Evolutionary conservation across 2,329 filamentous ascomycete species (phyloP), one percentile per base, ranked within the genome.

Genomic region (Apiospora sp.): DNA sequence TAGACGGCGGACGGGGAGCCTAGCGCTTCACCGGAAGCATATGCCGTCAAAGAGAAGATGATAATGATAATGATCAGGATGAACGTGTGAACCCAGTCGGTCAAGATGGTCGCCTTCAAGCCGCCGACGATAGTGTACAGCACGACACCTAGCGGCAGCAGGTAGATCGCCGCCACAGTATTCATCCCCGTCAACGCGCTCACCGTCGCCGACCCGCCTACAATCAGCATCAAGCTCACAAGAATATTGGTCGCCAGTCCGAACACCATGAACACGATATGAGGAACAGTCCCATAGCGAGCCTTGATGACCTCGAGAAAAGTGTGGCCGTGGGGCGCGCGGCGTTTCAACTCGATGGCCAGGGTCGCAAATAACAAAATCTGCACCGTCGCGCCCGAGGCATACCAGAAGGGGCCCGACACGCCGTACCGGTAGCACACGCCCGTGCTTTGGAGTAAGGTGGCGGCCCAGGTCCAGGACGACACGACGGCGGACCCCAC

Each of bases 381-480:
- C 80, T 97, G 94, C 7, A 96, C 93, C 0, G 92, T 95, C 14
- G 94, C 94, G n/a, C 92, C 89, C 1, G 86, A 88, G 0, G 89
- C 90, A 78, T 92, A 92, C 88, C 87, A 90, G 67, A 88, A 87
- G 13, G 85, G 84, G 19, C 90, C 91, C 0, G 88, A 87, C 51
- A 93, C 87, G 16, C 91, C 93, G 79, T 96, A 96, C 74, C 90
- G 87, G 82, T 97, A 97, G 74, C 93, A 94, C 24, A 97, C 93
- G n/a, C 91, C 90, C 0, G 93, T 92, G 1, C 90, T 93, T 79
- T 96, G 94, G 2, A 96, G 86, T 1, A 96, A 86, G 0, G 94
- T 96, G 30, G 94, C 94, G 0, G 94, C 94, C 94, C 94, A 97
- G 0, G 95, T 97, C 95, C 95, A 98, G 6, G 92, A 95, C 22